These are phyloP conservation scores for Abrus precatorius DNA, from an alignment of 306 rosid genomes.

Conservation along the genomic window DNA sequence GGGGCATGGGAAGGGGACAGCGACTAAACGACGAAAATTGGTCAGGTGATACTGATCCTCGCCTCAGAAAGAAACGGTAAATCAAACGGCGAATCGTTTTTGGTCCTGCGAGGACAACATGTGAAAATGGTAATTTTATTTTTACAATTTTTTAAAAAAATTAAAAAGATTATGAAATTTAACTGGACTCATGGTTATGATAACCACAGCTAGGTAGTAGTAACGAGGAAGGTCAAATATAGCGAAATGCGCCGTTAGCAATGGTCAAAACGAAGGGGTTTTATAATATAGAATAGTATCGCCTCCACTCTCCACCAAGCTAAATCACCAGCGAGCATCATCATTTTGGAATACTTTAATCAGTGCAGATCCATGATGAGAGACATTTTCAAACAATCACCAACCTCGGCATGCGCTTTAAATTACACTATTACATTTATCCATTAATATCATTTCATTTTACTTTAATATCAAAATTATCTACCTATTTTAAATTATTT, in stretches of 20 bases:
- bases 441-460: background rate
- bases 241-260: conserved; percentile 49
- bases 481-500: background rate
- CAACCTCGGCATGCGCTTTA: conserved; percentile 68
- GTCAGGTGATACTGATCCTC: conserved; percentile 14
- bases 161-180: no score
- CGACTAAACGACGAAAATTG: conserved; percentile 36
- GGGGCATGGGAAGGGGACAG: conserved; percentile 24
- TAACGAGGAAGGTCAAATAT: background rate
- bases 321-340: conserved; percentile 45
- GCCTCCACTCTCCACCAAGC: background rate
- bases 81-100: conserved; percentile 38
- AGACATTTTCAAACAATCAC: conserved; percentile 54
- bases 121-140: no score
- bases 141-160: no score
- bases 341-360: conserved; percentile 59
- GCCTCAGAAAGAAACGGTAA: background rate
- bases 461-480: background rate
- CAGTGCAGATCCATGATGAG: conserved; percentile 55
- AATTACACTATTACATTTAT: conserved; percentile 1
- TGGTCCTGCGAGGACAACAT: background rate
- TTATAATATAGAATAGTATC: background rate
- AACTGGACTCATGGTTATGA: no score
- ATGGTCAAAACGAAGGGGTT: conserved; percentile 55
- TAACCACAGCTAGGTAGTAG: no score